phyloP scores from a whole-genome alignment of 2,329 filamentous ascomycete species.

The Nothomitra cinnamomea region DNA sequence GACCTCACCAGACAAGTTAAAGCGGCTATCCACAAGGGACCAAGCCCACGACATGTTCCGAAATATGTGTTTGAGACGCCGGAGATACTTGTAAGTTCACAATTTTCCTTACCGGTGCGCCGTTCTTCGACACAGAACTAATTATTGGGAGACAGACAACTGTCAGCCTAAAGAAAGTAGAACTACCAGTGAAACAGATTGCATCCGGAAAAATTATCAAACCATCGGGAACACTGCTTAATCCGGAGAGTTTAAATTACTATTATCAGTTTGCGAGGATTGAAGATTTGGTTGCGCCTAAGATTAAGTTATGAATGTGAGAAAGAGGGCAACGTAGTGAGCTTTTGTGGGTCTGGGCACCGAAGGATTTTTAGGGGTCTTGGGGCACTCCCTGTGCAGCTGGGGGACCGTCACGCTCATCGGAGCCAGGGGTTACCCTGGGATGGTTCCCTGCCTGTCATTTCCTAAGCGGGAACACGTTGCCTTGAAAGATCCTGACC shows the following conservation, averaged over 20 bases:
- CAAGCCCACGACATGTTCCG: slow-evolving; percentile 61
- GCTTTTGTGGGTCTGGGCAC: too few relatives aligned
- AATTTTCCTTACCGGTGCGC: background rate
- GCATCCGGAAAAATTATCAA: slow-evolving; percentile 59
- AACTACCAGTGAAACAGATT: slow-evolving; percentile 71
- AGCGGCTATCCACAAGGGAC: slow-evolving; percentile 44
- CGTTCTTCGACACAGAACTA: slow-evolving; percentile 2
- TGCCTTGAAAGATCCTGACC: too few relatives aligned
- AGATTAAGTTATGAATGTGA: slow-evolving; percentile 29
- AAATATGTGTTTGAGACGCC: slow-evolving; percentile 64
- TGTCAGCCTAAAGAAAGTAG: slow-evolving; percentile 73
- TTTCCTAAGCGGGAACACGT: too few relatives aligned
- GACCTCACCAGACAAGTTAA: slow-evolving; percentile 42
- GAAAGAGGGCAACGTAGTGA: slow-evolving; percentile 1
- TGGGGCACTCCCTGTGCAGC: too few relatives aligned
- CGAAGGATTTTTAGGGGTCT: too few relatives aligned
- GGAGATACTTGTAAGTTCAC: slow-evolving; percentile 53
- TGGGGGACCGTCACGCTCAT: too few relatives aligned
- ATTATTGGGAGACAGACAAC: slow-evolving; percentile 38
- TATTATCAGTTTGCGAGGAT: slow-evolving; percentile 66
- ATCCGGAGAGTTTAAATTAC: slow-evolving; percentile 57
- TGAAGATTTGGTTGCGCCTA: slow-evolving; percentile 36
- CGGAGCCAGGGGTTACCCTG: too few relatives aligned
- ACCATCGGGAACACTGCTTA: slow-evolving; percentile 58
- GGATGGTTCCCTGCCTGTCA: too few relatives aligned